These are phyloP conservation scores for Boletus rubropictus DNA, from an alignment of 768 basidiomycete genomes.

Conservation along the genomic window DNA sequence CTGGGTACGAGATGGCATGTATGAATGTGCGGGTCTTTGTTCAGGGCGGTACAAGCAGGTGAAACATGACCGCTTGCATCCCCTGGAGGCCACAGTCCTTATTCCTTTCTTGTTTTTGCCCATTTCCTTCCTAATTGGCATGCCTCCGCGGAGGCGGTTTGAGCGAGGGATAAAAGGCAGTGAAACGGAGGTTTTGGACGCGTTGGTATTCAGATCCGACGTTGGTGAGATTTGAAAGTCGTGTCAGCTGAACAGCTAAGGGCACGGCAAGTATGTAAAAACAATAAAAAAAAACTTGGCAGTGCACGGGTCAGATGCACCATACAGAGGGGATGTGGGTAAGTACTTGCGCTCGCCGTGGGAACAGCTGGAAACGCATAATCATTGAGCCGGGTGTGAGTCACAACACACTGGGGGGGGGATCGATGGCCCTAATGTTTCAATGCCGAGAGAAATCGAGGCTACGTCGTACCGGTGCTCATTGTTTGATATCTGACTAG, in stretches of 20 bases:
- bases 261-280: neutral
- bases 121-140: neutral
- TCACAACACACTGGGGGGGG: too few relatives aligned
- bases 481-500: too few relatives aligned
- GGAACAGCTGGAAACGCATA: too few relatives aligned
- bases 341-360: too few relatives aligned
- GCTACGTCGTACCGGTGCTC: too few relatives aligned
- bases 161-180: neutral
- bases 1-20: constrained; percentile 4
- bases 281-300: neutral
- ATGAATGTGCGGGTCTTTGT: neutral
- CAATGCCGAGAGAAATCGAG: too few relatives aligned
- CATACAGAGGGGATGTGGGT: too few relatives aligned
- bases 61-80: constrained; percentile 3
- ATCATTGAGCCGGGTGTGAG: too few relatives aligned
- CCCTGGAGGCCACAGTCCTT: constrained; percentile 8
- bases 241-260: constrained; percentile 1
- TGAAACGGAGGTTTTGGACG: neutral
- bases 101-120: neutral
- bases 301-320: neutral
- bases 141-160: constrained; percentile 6
- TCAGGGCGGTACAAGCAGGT: constrained; percentile 9
- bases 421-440: too few relatives aligned
- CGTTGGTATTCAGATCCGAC: constrained; percentile 6
- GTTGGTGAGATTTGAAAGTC: neutral